Evolutionary conservation across 805 yeast species (phyloP).

Genomic region (Ogataea methylovora): DNA sequence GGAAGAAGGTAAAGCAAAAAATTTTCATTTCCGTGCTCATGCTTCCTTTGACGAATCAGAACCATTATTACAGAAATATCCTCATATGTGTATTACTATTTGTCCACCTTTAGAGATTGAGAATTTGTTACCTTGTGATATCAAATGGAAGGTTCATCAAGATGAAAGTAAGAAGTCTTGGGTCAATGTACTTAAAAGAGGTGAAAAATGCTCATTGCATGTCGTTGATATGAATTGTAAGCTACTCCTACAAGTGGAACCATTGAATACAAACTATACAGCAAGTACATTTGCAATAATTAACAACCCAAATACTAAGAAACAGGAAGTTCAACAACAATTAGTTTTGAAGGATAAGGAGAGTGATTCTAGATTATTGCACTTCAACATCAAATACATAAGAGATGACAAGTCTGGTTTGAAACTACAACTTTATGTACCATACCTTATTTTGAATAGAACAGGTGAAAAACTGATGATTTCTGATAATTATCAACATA

Average conservation of each 20-base stretch:
- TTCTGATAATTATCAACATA: slow-evolving; percentile 45
- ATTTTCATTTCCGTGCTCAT: slow-evolving; percentile 59
- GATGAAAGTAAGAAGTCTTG: slow-evolving; percentile 63
- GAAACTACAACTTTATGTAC: slow-evolving; percentile 67
- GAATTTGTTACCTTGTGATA: slow-evolving; percentile 77
- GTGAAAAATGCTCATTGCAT: slow-evolving; percentile 68
- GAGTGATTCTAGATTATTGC: slow-evolving; percentile 50
- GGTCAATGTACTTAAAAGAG: slow-evolving; percentile 54
- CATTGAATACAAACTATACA: slow-evolving; percentile 51
- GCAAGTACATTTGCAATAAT: slow-evolving; percentile 72
- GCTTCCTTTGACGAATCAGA: slow-evolving; percentile 60
- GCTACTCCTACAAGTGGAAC: slow-evolving; percentile 61
- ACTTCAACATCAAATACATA: slow-evolving; percentile 58
- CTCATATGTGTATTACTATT: slow-evolving; percentile 69
- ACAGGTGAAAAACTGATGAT: slow-evolving; percentile 63
- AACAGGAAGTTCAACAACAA: slow-evolving; percentile 47
- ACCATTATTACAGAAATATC: slow-evolving; percentile 68
- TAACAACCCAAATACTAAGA: slow-evolving; percentile 46
- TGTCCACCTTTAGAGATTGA: slow-evolving; percentile 84
- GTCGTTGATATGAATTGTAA: slow-evolving; percentile 69
- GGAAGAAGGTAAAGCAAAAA: slow-evolving; percentile 25
- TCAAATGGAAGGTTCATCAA: slow-evolving; percentile 69
- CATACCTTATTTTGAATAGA: slow-evolving; percentile 76
- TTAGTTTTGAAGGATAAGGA: slow-evolving; percentile 48
- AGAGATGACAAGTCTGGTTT: slow-evolving; percentile 47